A percentile compares a stretch with the other conserved stretches of the same genome.
Conservation (phyloP, 1,284 basidiomycete genomes). For the Moesziomyces aphidis region DNA sequence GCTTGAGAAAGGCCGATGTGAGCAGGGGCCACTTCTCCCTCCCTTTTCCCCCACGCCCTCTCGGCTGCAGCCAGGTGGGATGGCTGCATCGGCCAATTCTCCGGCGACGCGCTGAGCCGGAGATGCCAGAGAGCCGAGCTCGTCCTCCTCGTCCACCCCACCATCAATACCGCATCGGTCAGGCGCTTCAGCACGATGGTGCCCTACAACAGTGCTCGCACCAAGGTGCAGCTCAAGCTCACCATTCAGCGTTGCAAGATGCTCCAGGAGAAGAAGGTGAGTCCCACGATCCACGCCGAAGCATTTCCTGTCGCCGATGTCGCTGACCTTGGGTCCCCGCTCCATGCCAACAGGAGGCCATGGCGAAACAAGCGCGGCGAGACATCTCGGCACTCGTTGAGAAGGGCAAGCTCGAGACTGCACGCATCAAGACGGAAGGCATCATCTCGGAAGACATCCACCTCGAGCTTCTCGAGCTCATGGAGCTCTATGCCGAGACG, state of each 20-base stretch:
- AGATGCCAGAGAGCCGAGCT: conserved; percentile 13
- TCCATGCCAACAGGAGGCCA: conserved; percentile 73
- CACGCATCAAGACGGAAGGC: conserved; percentile 81
- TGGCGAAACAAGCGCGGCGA: conserved; percentile 83
- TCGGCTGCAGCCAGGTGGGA: too few species aligned
- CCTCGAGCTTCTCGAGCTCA: conserved; percentile 76
- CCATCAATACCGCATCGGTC: neutral
- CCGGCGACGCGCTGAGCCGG: conserved; percentile 21
- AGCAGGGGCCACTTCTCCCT: neutral
- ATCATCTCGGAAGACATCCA: conserved; percentile 82
- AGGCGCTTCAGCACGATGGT: conserved; percentile 32
- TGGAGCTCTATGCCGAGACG: conserved; percentile 93
- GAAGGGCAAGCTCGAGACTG: conserved; percentile 82
- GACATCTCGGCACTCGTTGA: conserved; percentile 84
- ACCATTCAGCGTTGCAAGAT: conserved; percentile 90
- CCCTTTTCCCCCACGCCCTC: too few species aligned
- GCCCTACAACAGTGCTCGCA: conserved; percentile 58
- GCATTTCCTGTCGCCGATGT: neutral
- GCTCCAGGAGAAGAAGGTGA: conserved; percentile 85
- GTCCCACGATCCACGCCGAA: conserved; percentile 67
- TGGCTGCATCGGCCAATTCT: conserved; percentile 32
- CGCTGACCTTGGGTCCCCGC: neutral
- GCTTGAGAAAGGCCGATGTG: neutral
- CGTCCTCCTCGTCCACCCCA: neutral
- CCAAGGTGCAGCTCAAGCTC: conserved; percentile 73